Percentiles rank a stretch among this genome's conserved stretches.
Conservation (phyloP, 1,284 basidiomycete genomes). For the Trichosporon sp. region DNA sequence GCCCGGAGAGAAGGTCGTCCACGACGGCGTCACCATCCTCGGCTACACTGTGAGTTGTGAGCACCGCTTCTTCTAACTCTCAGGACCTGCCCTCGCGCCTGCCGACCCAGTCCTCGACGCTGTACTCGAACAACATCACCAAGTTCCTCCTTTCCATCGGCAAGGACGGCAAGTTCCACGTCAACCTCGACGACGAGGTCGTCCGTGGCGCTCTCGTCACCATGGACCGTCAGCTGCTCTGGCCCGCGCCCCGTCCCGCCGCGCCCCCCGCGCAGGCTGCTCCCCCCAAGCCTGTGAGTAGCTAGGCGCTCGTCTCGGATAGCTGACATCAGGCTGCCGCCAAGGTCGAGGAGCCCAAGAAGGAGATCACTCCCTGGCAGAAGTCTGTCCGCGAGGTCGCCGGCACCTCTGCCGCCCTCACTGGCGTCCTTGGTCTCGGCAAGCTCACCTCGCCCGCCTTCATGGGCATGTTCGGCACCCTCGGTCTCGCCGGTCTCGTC, state of each 20-base stretch:
- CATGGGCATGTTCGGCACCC: constrained; percentile 82
- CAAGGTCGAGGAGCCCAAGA: constrained; percentile 60
- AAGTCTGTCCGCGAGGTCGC: constrained; percentile 72
- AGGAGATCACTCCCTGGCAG: constrained; percentile 76
- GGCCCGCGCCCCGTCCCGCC: constrained; percentile 57
- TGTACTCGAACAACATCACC: constrained; percentile 86
- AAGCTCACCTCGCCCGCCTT: constrained; percentile 75
- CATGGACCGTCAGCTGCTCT: constrained; percentile 68
- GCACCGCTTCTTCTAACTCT: too few relatives aligned
- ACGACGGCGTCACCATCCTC: constrained; percentile 75
- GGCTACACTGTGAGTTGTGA: constrained; percentile 62
- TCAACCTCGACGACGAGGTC: constrained; percentile 78
- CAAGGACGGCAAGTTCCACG: constrained; percentile 64
- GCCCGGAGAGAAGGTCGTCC: constrained; percentile 69
- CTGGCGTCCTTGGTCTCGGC: constrained; percentile 68
- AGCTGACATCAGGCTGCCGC: constrained; percentile 50
- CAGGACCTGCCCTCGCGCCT: constrained; percentile 76
- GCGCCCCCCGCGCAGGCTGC: constrained; percentile 59
- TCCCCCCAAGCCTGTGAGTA: constrained; percentile 53
- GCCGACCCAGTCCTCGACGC: constrained; percentile 79
- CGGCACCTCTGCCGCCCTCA: constrained; percentile 72
- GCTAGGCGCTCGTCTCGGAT: not conserved
- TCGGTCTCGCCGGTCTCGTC: constrained; percentile 69
- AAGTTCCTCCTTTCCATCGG: constrained; percentile 81
- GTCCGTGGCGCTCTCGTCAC: constrained; percentile 75